phyloP scores from a whole-genome alignment of 805 yeast genomes.

The Metschnikowia borealis region DNA sequence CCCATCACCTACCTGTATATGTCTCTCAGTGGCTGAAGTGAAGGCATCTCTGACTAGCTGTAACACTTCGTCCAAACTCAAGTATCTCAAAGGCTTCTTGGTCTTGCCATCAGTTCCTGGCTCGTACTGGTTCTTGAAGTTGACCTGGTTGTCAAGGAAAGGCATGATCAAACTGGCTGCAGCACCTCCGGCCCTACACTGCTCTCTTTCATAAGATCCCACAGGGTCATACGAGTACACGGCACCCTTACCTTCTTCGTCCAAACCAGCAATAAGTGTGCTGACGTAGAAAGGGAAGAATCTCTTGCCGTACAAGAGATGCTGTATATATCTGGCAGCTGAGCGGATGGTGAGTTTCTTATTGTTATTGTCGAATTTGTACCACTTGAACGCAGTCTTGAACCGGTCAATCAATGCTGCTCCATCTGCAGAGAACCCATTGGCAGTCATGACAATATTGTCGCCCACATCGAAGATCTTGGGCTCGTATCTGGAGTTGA shows the following conservation, averaged over 20 bases:
- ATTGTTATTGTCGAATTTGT: conserved; percentile 78
- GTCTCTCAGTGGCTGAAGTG: conserved; percentile 95
- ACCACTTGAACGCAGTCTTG: conserved; percentile 75
- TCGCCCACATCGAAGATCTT: conserved; percentile 89
- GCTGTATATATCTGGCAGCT: conserved; percentile 90
- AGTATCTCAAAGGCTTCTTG: conserved; percentile 57
- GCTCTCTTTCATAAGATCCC: conserved; percentile 96
- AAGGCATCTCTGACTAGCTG: conserved; percentile 90
- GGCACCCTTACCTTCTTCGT: conserved; percentile 87
- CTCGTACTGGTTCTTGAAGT: conserved; percentile 86
- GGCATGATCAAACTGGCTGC: conserved; percentile 97
- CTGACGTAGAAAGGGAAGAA: conserved; percentile 96
- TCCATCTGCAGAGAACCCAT: conserved; percentile 96
- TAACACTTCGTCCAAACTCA: conserved; percentile 80
- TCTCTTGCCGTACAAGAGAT: conserved; percentile 84
- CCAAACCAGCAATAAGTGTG: conserved; percentile 91
- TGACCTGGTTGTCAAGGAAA: conserved; percentile 94
- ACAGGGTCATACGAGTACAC: conserved; percentile 97
- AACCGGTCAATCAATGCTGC: conserved; percentile 76
- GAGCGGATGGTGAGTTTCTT: conserved; percentile 63
- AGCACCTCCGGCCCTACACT: conserved; percentile 97
- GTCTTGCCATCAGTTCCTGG: conserved; percentile 70
- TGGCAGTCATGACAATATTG: conserved; percentile 80
- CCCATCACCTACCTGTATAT: conserved; percentile 97
- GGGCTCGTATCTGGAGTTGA: conserved; percentile 89